Evolutionary conservation across 1,284 basidiomycete genomes (phyloP).

Genomic region (Tylopilus orsonianus): DNA sequence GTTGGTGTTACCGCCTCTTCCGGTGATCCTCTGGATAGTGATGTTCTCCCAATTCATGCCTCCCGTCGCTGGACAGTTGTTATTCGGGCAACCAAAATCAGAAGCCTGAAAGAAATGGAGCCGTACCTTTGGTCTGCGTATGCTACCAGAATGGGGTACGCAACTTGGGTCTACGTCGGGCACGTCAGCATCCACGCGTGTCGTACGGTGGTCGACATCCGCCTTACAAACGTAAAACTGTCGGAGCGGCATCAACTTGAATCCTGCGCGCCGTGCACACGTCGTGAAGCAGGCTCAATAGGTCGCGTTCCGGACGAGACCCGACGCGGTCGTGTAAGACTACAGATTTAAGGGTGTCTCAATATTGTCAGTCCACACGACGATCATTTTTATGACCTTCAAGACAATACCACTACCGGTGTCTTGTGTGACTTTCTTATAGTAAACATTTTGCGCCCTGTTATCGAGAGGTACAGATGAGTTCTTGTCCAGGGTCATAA

Average conservation of each 20-base stretch:
- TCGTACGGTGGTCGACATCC: background rate
- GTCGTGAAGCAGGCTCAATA: slow-evolving; percentile 8
- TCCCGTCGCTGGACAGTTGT: slow-evolving; percentile 1
- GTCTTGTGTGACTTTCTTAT: slow-evolving; percentile 9
- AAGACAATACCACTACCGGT: slow-evolving; percentile 3
- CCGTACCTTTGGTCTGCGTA: background rate
- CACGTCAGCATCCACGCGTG: slow-evolving; percentile 1
- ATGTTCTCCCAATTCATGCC: slow-evolving; percentile 11
- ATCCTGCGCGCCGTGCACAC: background rate
- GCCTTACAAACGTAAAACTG: slow-evolving; percentile 18
- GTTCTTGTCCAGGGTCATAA: background rate
- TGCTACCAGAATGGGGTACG: slow-evolving; percentile 16
- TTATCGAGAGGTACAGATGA: background rate
- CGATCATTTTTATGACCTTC: slow-evolving; percentile 6
- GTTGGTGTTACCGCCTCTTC: slow-evolving; percentile 6
- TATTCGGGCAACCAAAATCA: slow-evolving; percentile 13
- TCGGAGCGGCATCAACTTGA: background rate
- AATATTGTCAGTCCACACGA: background rate
- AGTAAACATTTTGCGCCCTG: slow-evolving; percentile 13
- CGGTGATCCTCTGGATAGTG: slow-evolving; percentile 9
- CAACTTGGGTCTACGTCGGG: slow-evolving; percentile 2
- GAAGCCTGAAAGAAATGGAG: background rate
- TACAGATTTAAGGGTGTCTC: background rate
- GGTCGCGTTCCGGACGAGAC: slow-evolving; percentile 15
- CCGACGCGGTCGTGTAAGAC: slow-evolving; percentile 11